Base-by-base conservation (phyloP, 306 rosid species). In the Vigna radiata region DNA sequence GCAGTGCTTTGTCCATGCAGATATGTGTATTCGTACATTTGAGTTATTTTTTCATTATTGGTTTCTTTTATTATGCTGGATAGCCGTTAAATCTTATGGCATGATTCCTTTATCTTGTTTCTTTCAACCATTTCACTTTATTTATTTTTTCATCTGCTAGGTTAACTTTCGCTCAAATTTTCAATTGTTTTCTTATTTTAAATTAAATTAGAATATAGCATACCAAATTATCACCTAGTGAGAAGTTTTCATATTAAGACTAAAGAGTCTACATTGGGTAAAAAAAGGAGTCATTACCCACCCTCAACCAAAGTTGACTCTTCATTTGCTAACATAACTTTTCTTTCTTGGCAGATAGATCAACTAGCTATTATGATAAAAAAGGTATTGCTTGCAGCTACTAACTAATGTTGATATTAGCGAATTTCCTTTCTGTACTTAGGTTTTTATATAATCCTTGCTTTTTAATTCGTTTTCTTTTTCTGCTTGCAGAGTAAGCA, bases 401-500 rank as follows among this genome's bases (percentile, higher is more conserved):
- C 55, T 73, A 12, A 74, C 47, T 69, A 44, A 62, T 86, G 81
- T 78, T 58, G 68, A 72, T 60, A 9, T 59, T 61, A 31, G 1
- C 77, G 52, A 43, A 48, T 1, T 76, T 58, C 48, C 77, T 75
- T 65, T 52, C 68, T 46, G 17, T 82, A 21, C 61, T 54, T 63
- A 75, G 48, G 9, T 65, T 73, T 68, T 50, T 72, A 64, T 82
- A 31, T 59, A 63, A 67, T 67, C 68, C 11, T 17, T 25, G 13
- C 77, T 36, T 74, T 29, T 77, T 81, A 56, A 61, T 70, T 59
- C 78, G 79, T 46, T 79, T 65, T 37, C 46, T 68, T 61, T 82
- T 77, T 83, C 71, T 71, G 61, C 78, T 82, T 90, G 93, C 88
- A 95, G 99, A 87, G 99, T 84, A 95, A 92, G 90, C 99, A 95